These are phyloP conservation scores for Cryomyces minteri DNA, from an alignment of 495 filamentous ascomycete genomes.

Conservation along the genomic window DNA sequence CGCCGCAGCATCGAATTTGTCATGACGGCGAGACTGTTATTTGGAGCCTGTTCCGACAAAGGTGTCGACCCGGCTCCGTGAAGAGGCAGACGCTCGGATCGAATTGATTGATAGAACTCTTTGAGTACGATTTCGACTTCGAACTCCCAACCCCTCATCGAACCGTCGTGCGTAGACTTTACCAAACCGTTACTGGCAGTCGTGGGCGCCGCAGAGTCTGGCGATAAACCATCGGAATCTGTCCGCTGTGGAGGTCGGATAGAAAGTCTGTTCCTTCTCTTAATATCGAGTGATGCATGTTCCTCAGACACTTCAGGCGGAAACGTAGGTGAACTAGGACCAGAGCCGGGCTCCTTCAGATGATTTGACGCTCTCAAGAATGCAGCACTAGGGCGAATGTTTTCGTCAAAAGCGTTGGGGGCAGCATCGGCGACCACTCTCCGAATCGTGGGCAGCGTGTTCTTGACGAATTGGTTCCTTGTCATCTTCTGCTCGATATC, in stretches of 20 bases:
- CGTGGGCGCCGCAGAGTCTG: conserved; percentile 16
- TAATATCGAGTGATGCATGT: conserved; percentile 15
- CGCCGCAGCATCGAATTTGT: conserved; percentile 48
- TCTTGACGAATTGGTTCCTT: conserved; percentile 80
- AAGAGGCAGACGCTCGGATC: conserved; percentile 65
- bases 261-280: conserved; percentile 14
- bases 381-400: conserved; percentile 20
- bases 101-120: conserved; percentile 80
- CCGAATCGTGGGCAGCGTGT: conserved; percentile 80
- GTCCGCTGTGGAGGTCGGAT: conserved; percentile 13
- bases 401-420: conserved; percentile 50
- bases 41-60: conserved; percentile 15
- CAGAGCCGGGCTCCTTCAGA: conserved; percentile 13
- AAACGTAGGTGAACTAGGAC: conserved; percentile 10
- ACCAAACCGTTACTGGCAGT: conserved; percentile 46
- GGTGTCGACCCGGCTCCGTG: conserved; percentile 36
- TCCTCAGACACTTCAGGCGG: conserved; percentile 7
- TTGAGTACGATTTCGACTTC: conserved; percentile 82
- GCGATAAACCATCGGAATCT: conserved; percentile 16
- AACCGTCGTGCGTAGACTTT: conserved; percentile 57
- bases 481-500: conserved; percentile 97
- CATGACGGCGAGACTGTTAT: conserved; percentile 29
- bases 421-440: conserved; percentile 52
- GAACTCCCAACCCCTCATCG: conserved; percentile 66
- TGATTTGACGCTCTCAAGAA: conserved; percentile 11